Evolutionary conservation across 352 stramenopile species (phyloP), one percentile per base, ranked within the genome.

Genomic region (Albugo laibachii): DNA sequence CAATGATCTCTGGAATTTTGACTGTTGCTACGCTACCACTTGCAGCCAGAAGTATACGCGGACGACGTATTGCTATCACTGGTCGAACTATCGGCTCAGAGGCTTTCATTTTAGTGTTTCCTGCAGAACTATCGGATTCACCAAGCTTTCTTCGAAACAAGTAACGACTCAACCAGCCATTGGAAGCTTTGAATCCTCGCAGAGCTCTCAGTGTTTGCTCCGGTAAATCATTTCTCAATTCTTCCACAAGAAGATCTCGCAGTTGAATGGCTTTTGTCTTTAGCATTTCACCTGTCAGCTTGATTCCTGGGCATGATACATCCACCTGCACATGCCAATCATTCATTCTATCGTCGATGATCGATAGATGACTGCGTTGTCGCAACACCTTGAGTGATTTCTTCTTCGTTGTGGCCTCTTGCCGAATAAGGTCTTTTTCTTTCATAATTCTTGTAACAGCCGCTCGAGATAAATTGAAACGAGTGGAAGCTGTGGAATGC

Each of bases 401-500:
- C 13, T 64, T 81, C 46, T 58, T 80, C 49, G 78, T 31, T 31
- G 24, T 31, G 24, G 24, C 24, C 24, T 31, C 24, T 31, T 8
- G 24, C 24, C 24, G 24, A 12, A 50, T 50, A 4, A 50, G 24
- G 5, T 44, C 46, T 21, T 50, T 50, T 40, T 89, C 77, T 52
- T 89, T 89, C 16, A 89, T 70, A 69, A 89, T 86, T 50, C 86
- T 89, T 4, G 77, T 89, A 50, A 89, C 77, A 0, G 77, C 77
- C 1, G 77, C 83, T 15, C 77, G 66, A 0, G 77, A 89, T 21
- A 89, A 71, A 13, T 74, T 74, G 36, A 85, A 89, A 47, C 83
- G 82, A 47, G 84, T 74, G 0, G 77, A 71, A 5, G 77, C 73
- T 1, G 73, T 66, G 27, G 73, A 69, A 42, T 89, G 77, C 0